A percentile compares a stretch with the other conserved stretches of the same genome.
phyloP scores from a whole-genome alignment of 352 stramenopile species.

The Saprolegnia diclina region DNA sequence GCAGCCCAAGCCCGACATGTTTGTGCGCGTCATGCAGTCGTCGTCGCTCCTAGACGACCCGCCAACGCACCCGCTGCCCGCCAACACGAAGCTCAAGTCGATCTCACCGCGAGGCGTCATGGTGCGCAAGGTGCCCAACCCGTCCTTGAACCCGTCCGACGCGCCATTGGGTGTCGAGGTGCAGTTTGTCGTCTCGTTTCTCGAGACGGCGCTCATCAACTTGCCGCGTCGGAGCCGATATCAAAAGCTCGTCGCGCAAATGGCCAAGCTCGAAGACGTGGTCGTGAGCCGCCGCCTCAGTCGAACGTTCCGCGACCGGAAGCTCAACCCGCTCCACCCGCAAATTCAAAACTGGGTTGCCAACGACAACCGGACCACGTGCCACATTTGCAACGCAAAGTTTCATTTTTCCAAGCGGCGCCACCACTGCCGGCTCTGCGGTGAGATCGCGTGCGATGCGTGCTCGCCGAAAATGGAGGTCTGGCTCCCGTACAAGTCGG shows the following conservation, averaged over 20 bases:
- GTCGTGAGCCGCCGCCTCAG: constrained; percentile 64
- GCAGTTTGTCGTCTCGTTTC: constrained; percentile 65
- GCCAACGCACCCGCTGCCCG: constrained; percentile 53
- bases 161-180: constrained; percentile 56
- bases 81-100: constrained; percentile 39
- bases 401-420: constrained; percentile 66
- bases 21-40: constrained; percentile 61
- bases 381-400: constrained; percentile 54
- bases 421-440: constrained; percentile 72
- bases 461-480: constrained; percentile 81
- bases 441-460: constrained; percentile 68
- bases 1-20: constrained; percentile 42
- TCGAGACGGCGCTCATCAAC: constrained; percentile 54
- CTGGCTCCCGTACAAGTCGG: constrained; percentile 39
- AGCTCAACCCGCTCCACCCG: constrained; percentile 44
- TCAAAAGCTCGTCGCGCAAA: constrained; percentile 50
- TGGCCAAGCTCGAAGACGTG: constrained; percentile 61
- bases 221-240: constrained; percentile 47
- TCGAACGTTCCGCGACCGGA: constrained; percentile 39
- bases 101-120: constrained; percentile 55
- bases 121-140: constrained; percentile 39
- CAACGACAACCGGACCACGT: constrained; percentile 53
- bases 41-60: constrained; percentile 38
- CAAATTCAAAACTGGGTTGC: constrained; percentile 43
- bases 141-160: constrained; percentile 25